These are phyloP conservation scores for Phoenix roebelenii DNA, from an alignment of 176 grass and related monocot species.

Conservation along the genomic window DNA sequence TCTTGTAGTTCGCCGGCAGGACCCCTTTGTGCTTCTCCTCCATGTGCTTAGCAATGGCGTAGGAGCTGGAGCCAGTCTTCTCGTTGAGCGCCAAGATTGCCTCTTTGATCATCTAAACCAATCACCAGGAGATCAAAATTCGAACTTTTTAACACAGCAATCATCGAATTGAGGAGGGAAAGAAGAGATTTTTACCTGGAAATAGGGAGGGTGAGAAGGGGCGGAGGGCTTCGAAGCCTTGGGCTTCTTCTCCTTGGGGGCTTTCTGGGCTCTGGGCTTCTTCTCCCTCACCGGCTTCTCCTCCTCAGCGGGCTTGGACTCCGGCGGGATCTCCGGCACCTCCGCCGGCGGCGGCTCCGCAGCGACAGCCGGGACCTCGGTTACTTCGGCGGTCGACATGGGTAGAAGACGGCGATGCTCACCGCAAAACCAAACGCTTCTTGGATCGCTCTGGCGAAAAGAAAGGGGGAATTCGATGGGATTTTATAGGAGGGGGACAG, in stretches of 20 bases:
- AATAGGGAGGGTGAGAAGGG: conserved; percentile 10
- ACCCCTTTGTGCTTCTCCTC: conserved; percentile 63
- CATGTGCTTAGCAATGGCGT: conserved; percentile 71
- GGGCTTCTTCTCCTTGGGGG: conserved; percentile 14
- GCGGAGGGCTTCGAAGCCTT: background rate
- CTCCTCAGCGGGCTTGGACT: background rate
- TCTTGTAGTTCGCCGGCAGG: conserved; percentile 72
- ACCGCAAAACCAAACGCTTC: background rate
- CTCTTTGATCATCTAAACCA: conserved; percentile 76
- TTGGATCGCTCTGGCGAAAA: background rate
- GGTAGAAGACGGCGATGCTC: background rate
- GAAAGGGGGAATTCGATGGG: background rate
- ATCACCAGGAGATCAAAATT: no score
- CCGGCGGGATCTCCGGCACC: background rate
- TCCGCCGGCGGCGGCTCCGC: background rate
- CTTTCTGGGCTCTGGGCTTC: conserved; percentile 2
- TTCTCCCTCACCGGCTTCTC: background rate
- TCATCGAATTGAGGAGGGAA: no score
- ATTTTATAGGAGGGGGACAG: background rate
- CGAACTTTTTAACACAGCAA: no score
- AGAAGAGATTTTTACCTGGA: background rate
- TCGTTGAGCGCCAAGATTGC: conserved; percentile 60
- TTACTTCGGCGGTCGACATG: background rate
- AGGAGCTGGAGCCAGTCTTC: conserved; percentile 75
- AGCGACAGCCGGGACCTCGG: background rate